phyloP scores from a whole-genome alignment of 768 basidiomycete genomes.

The Plicaturopsis crispa region DNA sequence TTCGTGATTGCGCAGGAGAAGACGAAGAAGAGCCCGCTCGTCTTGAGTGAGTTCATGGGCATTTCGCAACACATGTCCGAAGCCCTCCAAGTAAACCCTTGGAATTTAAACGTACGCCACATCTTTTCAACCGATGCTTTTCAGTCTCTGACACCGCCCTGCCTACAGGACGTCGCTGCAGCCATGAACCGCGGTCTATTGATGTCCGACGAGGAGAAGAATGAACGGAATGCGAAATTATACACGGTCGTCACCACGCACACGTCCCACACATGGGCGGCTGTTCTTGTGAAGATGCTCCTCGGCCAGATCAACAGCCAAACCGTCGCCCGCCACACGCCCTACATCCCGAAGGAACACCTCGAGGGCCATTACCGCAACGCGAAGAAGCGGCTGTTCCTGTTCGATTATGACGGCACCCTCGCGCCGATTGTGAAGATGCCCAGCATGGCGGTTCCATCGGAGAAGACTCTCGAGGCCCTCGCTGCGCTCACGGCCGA shows the following conservation, averaged over 20 bases:
- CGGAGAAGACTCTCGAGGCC: constrained; percentile 62
- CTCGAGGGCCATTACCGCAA: constrained; percentile 53
- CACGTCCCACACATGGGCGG: constrained; percentile 93
- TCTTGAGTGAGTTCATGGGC: constrained; percentile 97
- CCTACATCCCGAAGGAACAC: constrained; percentile 62
- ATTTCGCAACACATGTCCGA: constrained; percentile 89
- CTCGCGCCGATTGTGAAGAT: constrained; percentile 95
- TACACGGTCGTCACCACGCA: constrained; percentile 86
- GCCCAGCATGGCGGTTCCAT: constrained; percentile 82
- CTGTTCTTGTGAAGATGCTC: constrained; percentile 82
- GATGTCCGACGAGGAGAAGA: constrained; percentile 77
- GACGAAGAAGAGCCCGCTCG: constrained; percentile 78
- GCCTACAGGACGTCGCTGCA: constrained; percentile 66
- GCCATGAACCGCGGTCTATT: constrained; percentile 84
- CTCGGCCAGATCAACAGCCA: constrained; percentile 73
- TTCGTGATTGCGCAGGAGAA: constrained; percentile 90
- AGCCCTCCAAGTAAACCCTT: constrained; percentile 89
- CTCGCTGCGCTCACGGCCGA: constrained; percentile 68
- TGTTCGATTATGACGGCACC: constrained; percentile 98
- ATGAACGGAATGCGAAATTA: constrained; percentile 61
- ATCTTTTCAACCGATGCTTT: neutral
- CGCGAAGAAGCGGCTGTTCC: constrained; percentile 79
- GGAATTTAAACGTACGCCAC: constrained; percentile 77
- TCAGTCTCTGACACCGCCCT: neutral
- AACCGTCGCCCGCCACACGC: constrained; percentile 78